Evolutionary conservation across 1,284 basidiomycete genomes (phyloP).

Genomic region (Microbotryomycetes sp.): DNA sequence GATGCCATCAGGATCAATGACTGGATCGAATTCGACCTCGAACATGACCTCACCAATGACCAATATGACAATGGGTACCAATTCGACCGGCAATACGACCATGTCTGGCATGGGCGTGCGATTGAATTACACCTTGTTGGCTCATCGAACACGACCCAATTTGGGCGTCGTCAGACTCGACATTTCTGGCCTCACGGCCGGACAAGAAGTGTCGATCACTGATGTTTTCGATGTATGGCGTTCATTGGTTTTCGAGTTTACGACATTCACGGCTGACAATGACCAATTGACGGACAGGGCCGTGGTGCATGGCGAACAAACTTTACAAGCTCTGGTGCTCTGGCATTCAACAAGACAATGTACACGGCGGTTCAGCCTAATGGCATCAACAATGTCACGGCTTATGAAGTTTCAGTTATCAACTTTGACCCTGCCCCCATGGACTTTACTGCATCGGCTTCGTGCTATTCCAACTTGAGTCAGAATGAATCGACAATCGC

Average conservation of each 20-base stretch:
- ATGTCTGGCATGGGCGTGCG: constrained; percentile 5
- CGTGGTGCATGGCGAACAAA: constrained; percentile 34
- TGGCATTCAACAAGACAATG: constrained; percentile 17
- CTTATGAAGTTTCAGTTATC: constrained; percentile 23
- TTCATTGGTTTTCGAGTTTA: not conserved
- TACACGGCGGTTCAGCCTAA: constrained; percentile 33
- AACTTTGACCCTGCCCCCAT: constrained; percentile 11
- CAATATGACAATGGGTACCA: not conserved
- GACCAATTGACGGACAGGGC: constrained; percentile 15
- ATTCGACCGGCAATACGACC: not conserved
- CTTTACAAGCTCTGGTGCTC: constrained; percentile 17
- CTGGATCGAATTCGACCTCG: not conserved
- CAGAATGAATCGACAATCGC: constrained; percentile 18
- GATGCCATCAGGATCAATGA: constrained; percentile 5
- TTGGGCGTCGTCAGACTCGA: constrained; percentile 33
- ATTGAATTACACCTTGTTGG: constrained; percentile 33
- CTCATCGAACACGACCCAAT: constrained; percentile 33
- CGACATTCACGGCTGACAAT: too few species aligned
- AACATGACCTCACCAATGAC: not conserved
- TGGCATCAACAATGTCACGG: constrained; percentile 34
- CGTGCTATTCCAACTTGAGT: constrained; percentile 14
- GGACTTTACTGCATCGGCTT: constrained; percentile 4
- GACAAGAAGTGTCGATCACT: constrained; percentile 27
- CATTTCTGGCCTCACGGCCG: constrained; percentile 14
- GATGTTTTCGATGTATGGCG: constrained; percentile 35